Conservation (phyloP, 768 basidiomycete species). For the Tephrocybe rancida region DNA sequence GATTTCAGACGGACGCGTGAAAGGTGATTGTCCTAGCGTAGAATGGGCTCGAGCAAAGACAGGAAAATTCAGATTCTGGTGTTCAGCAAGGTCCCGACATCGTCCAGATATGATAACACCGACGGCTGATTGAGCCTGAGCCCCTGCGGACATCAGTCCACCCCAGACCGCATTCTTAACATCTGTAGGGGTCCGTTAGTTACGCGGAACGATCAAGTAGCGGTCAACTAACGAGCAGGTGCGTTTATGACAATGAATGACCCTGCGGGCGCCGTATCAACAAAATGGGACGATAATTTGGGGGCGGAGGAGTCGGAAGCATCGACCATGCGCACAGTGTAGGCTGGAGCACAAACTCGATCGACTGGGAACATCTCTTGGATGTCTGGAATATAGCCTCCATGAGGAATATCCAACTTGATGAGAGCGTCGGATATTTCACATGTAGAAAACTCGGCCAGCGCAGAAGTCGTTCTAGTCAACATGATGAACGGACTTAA, state of each 20-base stretch:
- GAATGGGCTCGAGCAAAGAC: constrained; percentile 84
- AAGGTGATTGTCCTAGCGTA: constrained; percentile 84
- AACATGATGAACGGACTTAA: constrained; percentile 14
- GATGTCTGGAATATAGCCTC: constrained; percentile 84
- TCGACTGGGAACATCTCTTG: constrained; percentile 48
- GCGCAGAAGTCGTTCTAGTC: constrained; percentile 24
- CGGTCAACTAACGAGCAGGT: constrained; percentile 57
- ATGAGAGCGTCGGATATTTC: constrained; percentile 90
- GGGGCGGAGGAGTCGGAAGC: constrained; percentile 61
- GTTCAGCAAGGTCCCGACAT: constrained; percentile 84
- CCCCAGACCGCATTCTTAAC: constrained; percentile 89
- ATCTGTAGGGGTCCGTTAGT: constrained; percentile 40
- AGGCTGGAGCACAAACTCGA: constrained; percentile 74
- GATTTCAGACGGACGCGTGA: constrained; percentile 78
- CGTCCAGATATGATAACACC: constrained; percentile 86
- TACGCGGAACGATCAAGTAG: constrained; percentile 12
- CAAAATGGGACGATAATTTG: constrained; percentile 72
- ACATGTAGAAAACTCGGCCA: constrained; percentile 60
- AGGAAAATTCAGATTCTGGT: constrained; percentile 67
- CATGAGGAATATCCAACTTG: constrained; percentile 71
- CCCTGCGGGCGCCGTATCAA: constrained; percentile 71
- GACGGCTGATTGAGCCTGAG: constrained; percentile 64
- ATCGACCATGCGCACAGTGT: constrained; percentile 84
- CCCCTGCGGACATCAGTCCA: constrained; percentile 88
- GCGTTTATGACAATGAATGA: constrained; percentile 75